Percentiles rank a stretch among this genome's conserved stretches.
Evolutionary conservation across 2,329 filamentous ascomycete species (phyloP).

Genomic region (Cordyceps cateniannulata): DNA sequence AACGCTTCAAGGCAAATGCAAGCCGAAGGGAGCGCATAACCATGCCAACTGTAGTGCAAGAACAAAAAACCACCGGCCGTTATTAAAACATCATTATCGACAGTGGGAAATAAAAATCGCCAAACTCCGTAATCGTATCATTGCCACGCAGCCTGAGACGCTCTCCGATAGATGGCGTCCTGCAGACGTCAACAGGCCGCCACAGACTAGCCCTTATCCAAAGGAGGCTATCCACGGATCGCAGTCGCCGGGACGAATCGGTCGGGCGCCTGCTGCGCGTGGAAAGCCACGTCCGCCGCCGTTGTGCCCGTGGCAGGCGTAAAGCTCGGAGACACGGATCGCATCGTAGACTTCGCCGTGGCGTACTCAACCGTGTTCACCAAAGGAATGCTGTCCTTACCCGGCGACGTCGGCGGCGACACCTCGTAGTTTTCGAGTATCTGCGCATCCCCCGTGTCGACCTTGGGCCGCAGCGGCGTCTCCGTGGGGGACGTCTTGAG

Average conservation of each 20-base stretch:
- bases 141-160: not conserved
- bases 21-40: not conserved
- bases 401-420: constrained; percentile 14
- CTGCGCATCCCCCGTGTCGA: constrained; percentile 23
- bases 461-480: not conserved
- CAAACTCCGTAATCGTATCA: constrained; percentile 3
- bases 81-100: constrained; percentile 4
- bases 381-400: constrained; percentile 37
- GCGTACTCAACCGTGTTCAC: constrained; percentile 30
- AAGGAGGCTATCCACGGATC: constrained; percentile 30
- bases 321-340: constrained; percentile 41
- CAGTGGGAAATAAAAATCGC: not conserved
- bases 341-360: constrained; percentile 19
- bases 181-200: not conserved
- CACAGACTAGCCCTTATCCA: not conserved
- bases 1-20: constrained; percentile 6
- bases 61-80: not conserved
- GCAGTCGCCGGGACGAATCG: constrained; percentile 44
- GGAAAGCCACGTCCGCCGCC: constrained; percentile 32
- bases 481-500: constrained; percentile 34
- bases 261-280: constrained; percentile 31
- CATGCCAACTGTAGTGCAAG: not conserved
- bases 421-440: constrained; percentile 19
- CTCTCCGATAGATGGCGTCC: not conserved
- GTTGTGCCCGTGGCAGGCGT: constrained; percentile 41